These are phyloP conservation scores for Dipteronia dyeriana DNA, from an alignment of 345 rosid species.

Conservation along the genomic window DNA sequence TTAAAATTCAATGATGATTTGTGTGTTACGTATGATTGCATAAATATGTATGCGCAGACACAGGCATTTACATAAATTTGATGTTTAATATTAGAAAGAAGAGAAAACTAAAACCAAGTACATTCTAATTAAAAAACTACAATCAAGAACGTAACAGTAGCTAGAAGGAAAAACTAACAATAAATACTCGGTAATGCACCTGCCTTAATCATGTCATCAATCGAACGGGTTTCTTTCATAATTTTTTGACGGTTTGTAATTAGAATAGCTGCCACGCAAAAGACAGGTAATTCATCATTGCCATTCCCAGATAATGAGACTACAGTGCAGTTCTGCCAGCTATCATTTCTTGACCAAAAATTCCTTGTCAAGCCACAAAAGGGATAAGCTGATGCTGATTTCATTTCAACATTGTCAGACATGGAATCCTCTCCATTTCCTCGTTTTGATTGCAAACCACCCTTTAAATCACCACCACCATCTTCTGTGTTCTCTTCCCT, in stretches of 20 bases:
- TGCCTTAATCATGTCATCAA: slow-evolving; percentile 95
- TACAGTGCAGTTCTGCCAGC: slow-evolving; percentile 46
- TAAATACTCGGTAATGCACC: slow-evolving; percentile 25
- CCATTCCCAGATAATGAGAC: slow-evolving; percentile 62
- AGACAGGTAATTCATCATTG: slow-evolving; percentile 74
- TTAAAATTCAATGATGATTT: not conserved
- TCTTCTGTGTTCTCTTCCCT: slow-evolving; percentile 44
- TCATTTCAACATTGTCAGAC: slow-evolving; percentile 46
- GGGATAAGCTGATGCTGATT: slow-evolving; percentile 49
- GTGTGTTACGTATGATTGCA: not conserved
- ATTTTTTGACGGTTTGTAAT: slow-evolving; percentile 86
- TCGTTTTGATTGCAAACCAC: slow-evolving; percentile 41
- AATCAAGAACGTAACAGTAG: slow-evolving; percentile 10
- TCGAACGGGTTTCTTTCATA: slow-evolving; percentile 74
- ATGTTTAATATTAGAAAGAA: not conserved
- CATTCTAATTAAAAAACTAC: not conserved
- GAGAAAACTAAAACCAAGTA: not conserved
- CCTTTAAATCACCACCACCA: slow-evolving; percentile 40
- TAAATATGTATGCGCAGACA: not conserved
- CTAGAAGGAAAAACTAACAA: slow-evolving; percentile 2
- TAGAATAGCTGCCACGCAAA: slow-evolving; percentile 89
- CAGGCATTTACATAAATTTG: not conserved
- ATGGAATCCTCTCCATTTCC: slow-evolving; percentile 45
- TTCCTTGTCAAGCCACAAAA: slow-evolving; percentile 78
- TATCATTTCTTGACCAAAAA: slow-evolving; percentile 66